phyloP scores from a whole-genome alignment of 1,284 basidiomycete species.

The Cutaneotrichosporon sp. region DNA sequence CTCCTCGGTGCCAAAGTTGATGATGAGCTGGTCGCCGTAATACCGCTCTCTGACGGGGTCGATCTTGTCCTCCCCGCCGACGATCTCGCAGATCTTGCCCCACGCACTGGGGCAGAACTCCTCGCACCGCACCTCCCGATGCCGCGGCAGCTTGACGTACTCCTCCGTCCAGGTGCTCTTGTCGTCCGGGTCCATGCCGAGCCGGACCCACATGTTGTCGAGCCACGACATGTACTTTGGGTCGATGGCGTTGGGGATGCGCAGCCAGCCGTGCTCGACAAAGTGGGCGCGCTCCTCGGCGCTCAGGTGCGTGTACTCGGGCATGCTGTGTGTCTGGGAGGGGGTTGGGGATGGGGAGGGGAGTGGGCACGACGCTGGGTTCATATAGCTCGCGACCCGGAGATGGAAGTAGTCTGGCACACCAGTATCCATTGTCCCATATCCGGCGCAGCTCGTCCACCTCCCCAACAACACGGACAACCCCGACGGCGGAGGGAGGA shows the following conservation, averaged over 20 bases:
- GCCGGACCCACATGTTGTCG: constrained; percentile 38
- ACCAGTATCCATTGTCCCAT: no score
- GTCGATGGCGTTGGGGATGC: constrained; percentile 34
- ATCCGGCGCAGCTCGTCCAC: background rate
- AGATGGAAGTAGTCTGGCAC: background rate
- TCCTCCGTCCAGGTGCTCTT: constrained; percentile 44
- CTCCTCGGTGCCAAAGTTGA: constrained; percentile 36
- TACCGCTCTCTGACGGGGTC: constrained; percentile 35
- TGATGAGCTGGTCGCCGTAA: constrained; percentile 42
- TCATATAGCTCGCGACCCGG: background rate
- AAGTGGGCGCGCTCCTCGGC: constrained; percentile 33
- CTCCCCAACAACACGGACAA: no score
- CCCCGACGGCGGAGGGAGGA: no score
- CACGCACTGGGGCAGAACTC: constrained; percentile 38
- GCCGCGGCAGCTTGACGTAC: constrained; percentile 38
- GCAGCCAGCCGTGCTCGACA: constrained; percentile 42
- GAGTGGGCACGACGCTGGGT: no score
- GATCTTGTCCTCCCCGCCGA: constrained; percentile 38
- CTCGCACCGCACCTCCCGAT: constrained; percentile 30
- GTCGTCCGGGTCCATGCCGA: constrained; percentile 41
- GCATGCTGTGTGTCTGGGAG: no score
- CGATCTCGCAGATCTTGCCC: constrained; percentile 39
- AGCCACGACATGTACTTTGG: constrained; percentile 33
- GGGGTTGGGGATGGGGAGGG: no score
- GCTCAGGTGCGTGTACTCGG: constrained; percentile 27